Base-by-base conservation (phyloP, 208 protist species). In the Acanthamoeba lenticulata region DNA sequence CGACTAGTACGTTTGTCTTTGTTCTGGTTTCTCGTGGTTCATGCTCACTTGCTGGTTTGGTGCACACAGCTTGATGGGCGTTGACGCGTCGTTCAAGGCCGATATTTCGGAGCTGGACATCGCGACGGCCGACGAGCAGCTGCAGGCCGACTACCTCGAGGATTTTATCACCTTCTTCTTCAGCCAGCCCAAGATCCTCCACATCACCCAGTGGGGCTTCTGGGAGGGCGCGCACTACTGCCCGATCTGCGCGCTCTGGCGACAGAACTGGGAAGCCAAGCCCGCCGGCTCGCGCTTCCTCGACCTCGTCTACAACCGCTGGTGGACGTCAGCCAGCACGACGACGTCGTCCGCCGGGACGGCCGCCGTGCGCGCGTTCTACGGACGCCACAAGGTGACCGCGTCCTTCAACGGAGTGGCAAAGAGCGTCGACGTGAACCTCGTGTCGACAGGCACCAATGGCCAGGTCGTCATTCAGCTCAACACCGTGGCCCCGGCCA, bases 161-260 rank as follows among this genome's bases (percentile, higher is more conserved):
- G 77, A 86, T 44, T 86, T 57, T 44, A 27, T 86, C 32, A 19
- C n/a, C n/a, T 86, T 86, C 77, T 47, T 57, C 77, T 86, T 86
- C 77, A 86, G 77, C 45, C 40, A 86, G 40, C 77, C 77, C 2
- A 19, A 29, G n/a, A 42, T 86, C 1, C 40, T 17, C 11, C 77
- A 29, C 77, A 86, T 86, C 34, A 19, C 57, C 17, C 77, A 86
- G 77, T 86, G 77, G 77, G 77, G 77, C 77, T 86, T 86, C 77
- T 86, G 77, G 77, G 77, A 86, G 77, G 77, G 45, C n/a, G n/a
- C 5, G 2, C 77, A 86, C 77, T 86, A 86, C 77, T 86, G 77
- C 44, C 77, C 44, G 1, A 21, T 57, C 42, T 86, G 77, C 77
- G 77, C 77, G n/a, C 77, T 86, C 42, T 86, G 27, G n/a, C 77